Conservation (phyloP, 306 rosid species). For the Psophocarpus tetragonolobus region DNA sequence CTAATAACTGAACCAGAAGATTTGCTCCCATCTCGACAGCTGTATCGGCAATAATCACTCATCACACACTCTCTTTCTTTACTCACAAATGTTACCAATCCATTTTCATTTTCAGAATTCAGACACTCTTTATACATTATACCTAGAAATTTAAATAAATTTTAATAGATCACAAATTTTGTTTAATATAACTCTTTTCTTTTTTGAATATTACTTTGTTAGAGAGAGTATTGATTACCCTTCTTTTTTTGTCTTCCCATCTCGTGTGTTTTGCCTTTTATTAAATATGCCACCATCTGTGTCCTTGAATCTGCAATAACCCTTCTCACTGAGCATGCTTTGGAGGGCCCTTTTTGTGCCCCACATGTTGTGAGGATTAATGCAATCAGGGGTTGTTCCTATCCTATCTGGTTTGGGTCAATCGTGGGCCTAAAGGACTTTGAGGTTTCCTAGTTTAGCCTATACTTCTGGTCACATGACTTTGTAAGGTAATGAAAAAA, state of each 20-base stretch:
- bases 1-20: not conserved
- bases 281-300: constrained; percentile 12
- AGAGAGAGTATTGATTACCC: too few species aligned
- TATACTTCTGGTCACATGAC: constrained; percentile 21
- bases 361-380: constrained; percentile 17
- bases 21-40: constrained; percentile 31
- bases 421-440: constrained; percentile 5
- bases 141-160: too few species aligned
- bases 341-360: constrained; percentile 18
- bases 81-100: too few species aligned
- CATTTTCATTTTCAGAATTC: too few species aligned
- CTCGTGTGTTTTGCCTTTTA: not conserved
- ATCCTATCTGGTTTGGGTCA: not conserved
- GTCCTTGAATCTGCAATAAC: not conserved
- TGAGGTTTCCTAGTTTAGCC: constrained; percentile 6
- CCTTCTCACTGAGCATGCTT: not conserved
- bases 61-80: not conserved
- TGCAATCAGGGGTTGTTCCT: not conserved
- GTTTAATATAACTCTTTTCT: too few species aligned
- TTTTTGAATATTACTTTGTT: too few species aligned
- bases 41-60: constrained; percentile 9
- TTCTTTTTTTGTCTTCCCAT: not conserved
- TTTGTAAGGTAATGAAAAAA: not conserved
- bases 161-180: too few species aligned
- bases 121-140: too few species aligned